Percentiles rank a stretch among this genome's conserved stretches.
Conservation (phyloP, 805 yeast genomes). For the Dipodascopsis tothii region DNA sequence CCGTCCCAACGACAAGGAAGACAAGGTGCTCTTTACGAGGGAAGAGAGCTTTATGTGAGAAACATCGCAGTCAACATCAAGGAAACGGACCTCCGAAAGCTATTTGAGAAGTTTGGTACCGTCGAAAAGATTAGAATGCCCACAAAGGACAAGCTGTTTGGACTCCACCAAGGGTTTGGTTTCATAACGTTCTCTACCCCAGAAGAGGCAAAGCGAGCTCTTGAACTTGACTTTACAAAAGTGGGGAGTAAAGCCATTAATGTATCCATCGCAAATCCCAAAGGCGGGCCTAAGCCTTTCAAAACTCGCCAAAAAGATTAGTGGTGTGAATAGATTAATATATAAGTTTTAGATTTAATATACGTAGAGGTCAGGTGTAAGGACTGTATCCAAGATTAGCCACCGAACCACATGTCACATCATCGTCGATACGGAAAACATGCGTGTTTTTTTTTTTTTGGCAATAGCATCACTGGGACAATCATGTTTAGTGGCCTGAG, state of each 20-base stretch:
- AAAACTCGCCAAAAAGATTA: background rate
- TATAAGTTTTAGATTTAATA: too few relatives aligned
- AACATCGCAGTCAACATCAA: constrained; percentile 45
- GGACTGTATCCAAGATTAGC: background rate
- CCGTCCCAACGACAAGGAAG: constrained; percentile 41
- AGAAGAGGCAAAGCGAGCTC: constrained; percentile 43
- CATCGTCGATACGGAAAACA: too few relatives aligned
- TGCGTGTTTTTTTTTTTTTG: too few relatives aligned
- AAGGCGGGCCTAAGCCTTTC: background rate
- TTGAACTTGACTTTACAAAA: constrained; percentile 37
- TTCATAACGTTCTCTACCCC: constrained; percentile 45
- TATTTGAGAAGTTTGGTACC: constrained; percentile 46
- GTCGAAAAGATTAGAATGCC: constrained; percentile 45
- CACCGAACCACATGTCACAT: too few relatives aligned
- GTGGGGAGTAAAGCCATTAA: constrained; percentile 43
- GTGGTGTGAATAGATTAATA: too few relatives aligned
- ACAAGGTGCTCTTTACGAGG: constrained; percentile 43
- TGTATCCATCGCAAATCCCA: constrained; percentile 40
- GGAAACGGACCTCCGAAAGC: constrained; percentile 34
- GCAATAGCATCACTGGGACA: too few relatives aligned
- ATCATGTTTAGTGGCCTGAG: too few relatives aligned
- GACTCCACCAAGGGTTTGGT: constrained; percentile 55
- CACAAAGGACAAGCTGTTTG: constrained; percentile 26
- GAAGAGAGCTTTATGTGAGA: constrained; percentile 50
- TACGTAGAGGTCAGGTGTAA: too few relatives aligned